phyloP scores from a whole-genome alignment of 495 filamentous ascomycete genomes.

The Annulohypoxylon stygium region DNA sequence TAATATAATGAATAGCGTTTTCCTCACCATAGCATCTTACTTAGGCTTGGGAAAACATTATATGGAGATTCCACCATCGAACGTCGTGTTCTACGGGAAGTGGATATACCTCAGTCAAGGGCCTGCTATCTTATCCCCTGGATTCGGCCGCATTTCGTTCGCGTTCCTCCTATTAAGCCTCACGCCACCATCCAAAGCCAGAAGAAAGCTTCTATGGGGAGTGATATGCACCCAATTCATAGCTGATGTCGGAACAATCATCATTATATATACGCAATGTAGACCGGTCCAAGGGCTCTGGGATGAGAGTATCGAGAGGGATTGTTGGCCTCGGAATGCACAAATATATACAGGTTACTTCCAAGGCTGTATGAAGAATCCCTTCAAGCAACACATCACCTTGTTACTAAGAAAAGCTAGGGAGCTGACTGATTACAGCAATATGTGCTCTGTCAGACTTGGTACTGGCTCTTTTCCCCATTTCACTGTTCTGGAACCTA shows the following conservation, averaged over 20 bases:
- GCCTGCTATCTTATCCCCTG: slow-evolving; percentile 16
- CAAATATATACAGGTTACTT: slow-evolving; percentile 12
- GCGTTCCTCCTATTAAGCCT: slow-evolving; percentile 10
- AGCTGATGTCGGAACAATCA: background rate
- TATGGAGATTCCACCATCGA: background rate
- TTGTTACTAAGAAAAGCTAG: background rate
- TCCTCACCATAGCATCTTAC: background rate
- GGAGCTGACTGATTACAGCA: background rate
- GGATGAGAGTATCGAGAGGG: background rate
- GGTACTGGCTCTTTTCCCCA: background rate
- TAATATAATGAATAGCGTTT: background rate
- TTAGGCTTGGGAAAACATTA: slow-evolving; percentile 3
- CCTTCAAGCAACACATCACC: background rate
- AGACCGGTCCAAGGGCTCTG: slow-evolving; percentile 5
- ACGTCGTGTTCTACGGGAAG: background rate
- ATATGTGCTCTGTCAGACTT: background rate
- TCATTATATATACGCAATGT: slow-evolving; percentile 13
- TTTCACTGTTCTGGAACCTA: background rate
- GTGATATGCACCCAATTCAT: slow-evolving; percentile 19
- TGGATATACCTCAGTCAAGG: slow-evolving; percentile 5
- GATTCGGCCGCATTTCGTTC: slow-evolving; percentile 16
- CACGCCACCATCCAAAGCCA: slow-evolving; percentile 1
- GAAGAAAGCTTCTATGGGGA: slow-evolving; percentile 1
- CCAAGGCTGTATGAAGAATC: slow-evolving; percentile 11
- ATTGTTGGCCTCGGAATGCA: background rate